These are phyloP conservation scores for Tilletiopsis washingtonensis DNA, from an alignment of 1,284 basidiomycete genomes.

Conservation along the genomic window DNA sequence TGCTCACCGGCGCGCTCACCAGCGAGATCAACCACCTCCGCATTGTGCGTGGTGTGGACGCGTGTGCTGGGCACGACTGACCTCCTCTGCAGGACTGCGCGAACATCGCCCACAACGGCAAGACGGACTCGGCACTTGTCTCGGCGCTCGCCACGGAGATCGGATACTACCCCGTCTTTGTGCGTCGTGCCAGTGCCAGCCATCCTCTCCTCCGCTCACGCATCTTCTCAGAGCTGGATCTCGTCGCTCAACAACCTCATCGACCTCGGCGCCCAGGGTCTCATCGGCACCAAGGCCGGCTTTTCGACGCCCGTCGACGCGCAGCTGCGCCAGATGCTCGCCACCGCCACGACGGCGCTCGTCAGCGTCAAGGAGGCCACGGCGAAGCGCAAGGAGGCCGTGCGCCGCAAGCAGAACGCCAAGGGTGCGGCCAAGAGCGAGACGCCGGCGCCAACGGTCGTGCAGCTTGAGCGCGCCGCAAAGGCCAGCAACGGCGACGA, in stretches of 20 bases:
- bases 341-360: slow-evolving; percentile 66
- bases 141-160: slow-evolving; percentile 67
- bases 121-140: slow-evolving; percentile 63
- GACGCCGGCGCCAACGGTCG: too few relatives aligned
- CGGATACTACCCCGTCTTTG: slow-evolving; percentile 58
- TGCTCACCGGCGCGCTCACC: slow-evolving; percentile 57
- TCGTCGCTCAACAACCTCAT: slow-evolving; percentile 76
- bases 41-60: too few relatives aligned
- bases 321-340: slow-evolving; percentile 75
- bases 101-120: slow-evolving; percentile 60
- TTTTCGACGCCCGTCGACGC: slow-evolving; percentile 73
- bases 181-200: too few relatives aligned
- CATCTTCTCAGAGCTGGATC: slow-evolving; percentile 73
- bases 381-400: slow-evolving; percentile 20
- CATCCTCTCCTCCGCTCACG: too few relatives aligned
- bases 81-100: too few relatives aligned
- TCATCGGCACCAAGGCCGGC: slow-evolving; percentile 94
- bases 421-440: neutral
- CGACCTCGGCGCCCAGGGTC: slow-evolving; percentile 81
- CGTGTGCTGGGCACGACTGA: too few relatives aligned
- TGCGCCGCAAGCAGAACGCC: neutral
- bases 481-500: too few relatives aligned
- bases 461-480: too few relatives aligned
- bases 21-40: slow-evolving; percentile 16
- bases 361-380: slow-evolving; percentile 55